Percentiles rank a stretch among this genome's conserved stretches.
These are phyloP conservation scores for Carex arenaria DNA, from an alignment of 202 grass and related monocot genomes.

Conservation along the genomic window DNA sequence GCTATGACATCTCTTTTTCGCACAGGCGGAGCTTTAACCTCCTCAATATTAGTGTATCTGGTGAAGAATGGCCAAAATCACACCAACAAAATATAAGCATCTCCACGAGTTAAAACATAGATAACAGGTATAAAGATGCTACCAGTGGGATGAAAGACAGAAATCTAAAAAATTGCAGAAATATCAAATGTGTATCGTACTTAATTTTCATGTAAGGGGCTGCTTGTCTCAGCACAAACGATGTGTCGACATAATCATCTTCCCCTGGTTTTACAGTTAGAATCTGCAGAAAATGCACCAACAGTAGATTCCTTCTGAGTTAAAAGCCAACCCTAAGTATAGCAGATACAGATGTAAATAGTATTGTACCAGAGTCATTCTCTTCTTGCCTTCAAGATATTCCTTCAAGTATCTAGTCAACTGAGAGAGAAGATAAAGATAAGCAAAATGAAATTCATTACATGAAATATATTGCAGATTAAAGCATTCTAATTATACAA, in stretches of 20 bases:
- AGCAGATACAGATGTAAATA: conserved; percentile 20
- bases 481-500: conserved; percentile 9
- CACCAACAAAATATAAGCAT: not conserved
- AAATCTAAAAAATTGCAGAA: not conserved
- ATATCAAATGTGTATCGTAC: conserved; percentile 37
- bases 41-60: conserved; percentile 63
- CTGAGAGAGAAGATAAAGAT: conserved; percentile 40
- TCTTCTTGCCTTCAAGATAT: conserved; percentile 84
- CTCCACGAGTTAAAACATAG: not conserved
- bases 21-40: conserved; percentile 29
- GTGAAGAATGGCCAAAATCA: conserved; percentile 24
- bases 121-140: not conserved
- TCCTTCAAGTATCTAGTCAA: conserved; percentile 91
- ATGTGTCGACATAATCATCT: conserved; percentile 79
- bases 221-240: conserved; percentile 94
- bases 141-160: not conserved
- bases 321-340: conserved; percentile 9
- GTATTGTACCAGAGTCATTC: conserved; percentile 76
- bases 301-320: not conserved
- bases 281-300: conserved; percentile 39
- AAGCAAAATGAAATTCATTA: conserved; percentile 21
- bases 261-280: conserved; percentile 76
- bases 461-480: conserved; percentile 1
- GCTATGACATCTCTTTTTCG: conserved; percentile 64
- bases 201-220: conserved; percentile 99